Base-by-base conservation (phyloP, 192 early-diverging fungal genomes). In the Jimgerdemannia lactiflua region DNA sequence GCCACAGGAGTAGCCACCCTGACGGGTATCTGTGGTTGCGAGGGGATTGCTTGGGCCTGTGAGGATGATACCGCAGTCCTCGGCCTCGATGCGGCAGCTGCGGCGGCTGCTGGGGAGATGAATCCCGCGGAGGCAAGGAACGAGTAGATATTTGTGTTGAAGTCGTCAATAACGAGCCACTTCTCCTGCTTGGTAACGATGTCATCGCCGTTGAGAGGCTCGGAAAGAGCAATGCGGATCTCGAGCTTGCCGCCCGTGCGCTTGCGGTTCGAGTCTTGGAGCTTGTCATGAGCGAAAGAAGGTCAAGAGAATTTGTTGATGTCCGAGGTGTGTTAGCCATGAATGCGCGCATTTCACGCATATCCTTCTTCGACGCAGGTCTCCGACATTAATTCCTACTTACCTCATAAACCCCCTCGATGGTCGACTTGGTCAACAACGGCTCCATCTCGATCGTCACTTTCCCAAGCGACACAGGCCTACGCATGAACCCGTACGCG, bases 381-480 rank as follows among this genome's bases (percentile, higher is more conserved):
- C 29, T 29, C 29, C 29, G 29, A 29, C 29, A 29, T 29, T 29
- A 29, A 59, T 59, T 59, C 8, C 49, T 2, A 44, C 76, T 77
- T 83, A 93, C 94, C 71, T 90, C 86, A 66, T 91, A 77, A n/a
- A 87, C 75, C 65, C 90, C 87, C 69, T 90, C 85, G 43, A 95
- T 86, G 65, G 91, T 91, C 18, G 86, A 82, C 70, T 92, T 92
- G 4, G 75, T 82, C 43, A 94, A 43, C 18, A 96, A 73, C 3
- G 75, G 63, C 40, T 88, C 84, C 64, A 95, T 79, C 59, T 86
- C 80, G 0, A 94, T 66, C 41, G 69, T 70, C 0, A 84, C 89
- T 43, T 87, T 88, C 8, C 94, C 95, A 7, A 96, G 49, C 42
- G 80, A 80, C 75, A 90, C 76, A 75, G 80, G 80, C 70, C 83